These are phyloP conservation scores for Exophiala spinifera DNA, from an alignment of 2,329 filamentous ascomycete species.

Conservation along the genomic window DNA sequence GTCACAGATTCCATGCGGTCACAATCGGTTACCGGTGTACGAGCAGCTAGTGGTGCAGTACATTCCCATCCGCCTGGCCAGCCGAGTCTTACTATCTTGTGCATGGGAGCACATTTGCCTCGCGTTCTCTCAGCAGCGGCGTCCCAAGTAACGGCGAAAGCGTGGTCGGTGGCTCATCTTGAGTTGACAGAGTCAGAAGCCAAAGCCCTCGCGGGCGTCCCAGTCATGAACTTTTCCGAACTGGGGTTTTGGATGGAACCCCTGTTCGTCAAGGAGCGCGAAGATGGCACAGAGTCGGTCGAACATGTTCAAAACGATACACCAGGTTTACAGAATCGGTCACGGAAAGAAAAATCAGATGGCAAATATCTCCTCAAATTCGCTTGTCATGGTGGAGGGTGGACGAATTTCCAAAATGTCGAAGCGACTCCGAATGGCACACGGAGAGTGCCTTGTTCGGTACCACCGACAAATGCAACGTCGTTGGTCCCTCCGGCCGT, in stretches of 20 bases:
- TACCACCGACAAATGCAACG: too few species aligned
- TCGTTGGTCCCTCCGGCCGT: slow-evolving; percentile 36
- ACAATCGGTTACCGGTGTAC: not conserved
- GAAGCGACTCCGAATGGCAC: slow-evolving; percentile 34
- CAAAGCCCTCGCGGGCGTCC: slow-evolving; percentile 52
- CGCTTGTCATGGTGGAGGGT: not conserved
- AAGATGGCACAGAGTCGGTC: not conserved
- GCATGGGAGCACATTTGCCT: slow-evolving; percentile 50
- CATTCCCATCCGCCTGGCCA: slow-evolving; percentile 27
- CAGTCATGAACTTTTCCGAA: slow-evolving; percentile 59
- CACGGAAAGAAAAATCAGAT: not conserved
- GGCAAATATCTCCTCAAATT: not conserved
- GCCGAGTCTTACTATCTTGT: slow-evolving; percentile 47
- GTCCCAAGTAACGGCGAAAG: slow-evolving; percentile 52
- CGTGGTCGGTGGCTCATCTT: slow-evolving; percentile 59
- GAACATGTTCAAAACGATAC: too few species aligned
- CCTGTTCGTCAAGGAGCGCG: not conserved
- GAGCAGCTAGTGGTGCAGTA: slow-evolving; percentile 18
- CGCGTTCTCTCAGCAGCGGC: slow-evolving; percentile 50
- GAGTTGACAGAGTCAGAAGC: slow-evolving; percentile 55
- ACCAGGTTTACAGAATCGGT: too few species aligned
- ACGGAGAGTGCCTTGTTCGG: too few species aligned
- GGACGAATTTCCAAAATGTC: not conserved
- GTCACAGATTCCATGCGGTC: slow-evolving; percentile 19
- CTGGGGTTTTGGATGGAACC: slow-evolving; percentile 64